Base-by-base conservation (phyloP, 495 filamentous ascomycete genomes). In the Neurospora cerealis region DNA sequence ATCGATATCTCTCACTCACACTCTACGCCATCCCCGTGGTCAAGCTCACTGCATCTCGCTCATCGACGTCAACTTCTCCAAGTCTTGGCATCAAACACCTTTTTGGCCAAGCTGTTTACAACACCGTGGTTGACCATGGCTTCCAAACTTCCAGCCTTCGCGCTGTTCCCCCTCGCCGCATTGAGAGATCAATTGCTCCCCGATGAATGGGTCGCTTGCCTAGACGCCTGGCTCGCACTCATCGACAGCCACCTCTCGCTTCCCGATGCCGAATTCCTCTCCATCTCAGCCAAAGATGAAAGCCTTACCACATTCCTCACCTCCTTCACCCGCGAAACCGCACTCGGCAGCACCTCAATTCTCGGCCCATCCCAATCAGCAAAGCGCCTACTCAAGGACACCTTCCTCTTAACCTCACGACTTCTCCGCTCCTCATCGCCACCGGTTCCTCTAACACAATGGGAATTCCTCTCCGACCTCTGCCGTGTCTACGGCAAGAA, bases 191-290 rank as follows among this genome's bases (percentile, higher is more conserved):
- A 86, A 72, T 85, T 96, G 40, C 83, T 86, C 10, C 86, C 89
- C 2, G 82, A 87, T 39, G 93, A 96, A 81, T 96, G 93, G 94
- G 87, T 91, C 72, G 84, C 87, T 41, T 95, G 91, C 79, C 80
- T 96, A 21, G 89, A 93, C 79, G 91, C 92, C 54, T 97, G 93
- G 94, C 81, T 91, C 24, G 78, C 87, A 10, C 83, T 96, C 4
- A 79, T 89, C 34, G 85, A 89, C 37, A 85, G 88, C 62, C 87
- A 93, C 75, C 80, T 97, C 10, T 87, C 86, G 39, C 75, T 91
- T 3, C 79, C 89, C 4, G 82, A 85, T 21, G 74, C 87, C 46
- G 82, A 86, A 3, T 92, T 93, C 73, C 46, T 75, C 70, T 75
- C 78, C 34, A 76, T 81, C 34, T 86, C 89, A 2, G 48, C 78